phyloP scores from a whole-genome alignment of 495 filamentous ascomycete species.

The Ramalina intermedia region DNA sequence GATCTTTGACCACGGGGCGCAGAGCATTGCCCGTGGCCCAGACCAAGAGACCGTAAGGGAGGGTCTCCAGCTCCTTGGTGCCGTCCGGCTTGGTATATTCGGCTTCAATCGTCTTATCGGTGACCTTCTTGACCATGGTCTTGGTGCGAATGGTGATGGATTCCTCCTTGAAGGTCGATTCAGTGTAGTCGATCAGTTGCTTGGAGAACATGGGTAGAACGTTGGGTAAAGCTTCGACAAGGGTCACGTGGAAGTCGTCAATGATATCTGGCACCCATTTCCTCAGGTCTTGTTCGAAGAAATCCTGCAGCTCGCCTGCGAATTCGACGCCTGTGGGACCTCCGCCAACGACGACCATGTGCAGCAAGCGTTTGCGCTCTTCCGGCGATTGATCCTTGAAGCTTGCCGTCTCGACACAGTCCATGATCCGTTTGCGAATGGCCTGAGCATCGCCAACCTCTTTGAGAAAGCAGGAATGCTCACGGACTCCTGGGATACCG shows the following conservation, averaged over 20 bases:
- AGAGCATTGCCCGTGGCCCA: conserved; percentile 98
- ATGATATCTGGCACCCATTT: conserved; percentile 95
- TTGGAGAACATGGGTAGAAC: conserved; percentile 98
- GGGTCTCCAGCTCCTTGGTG: conserved; percentile 58
- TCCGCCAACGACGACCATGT: conserved; percentile 98
- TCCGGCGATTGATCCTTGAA: conserved; percentile 94
- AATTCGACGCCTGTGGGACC: conserved; percentile 98
- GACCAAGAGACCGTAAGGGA: conserved; percentile 92
- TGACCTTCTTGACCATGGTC: conserved; percentile 97
- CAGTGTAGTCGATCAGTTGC: conserved; percentile 97
- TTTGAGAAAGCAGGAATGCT: conserved; percentile 96
- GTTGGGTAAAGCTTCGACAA: conserved; percentile 96
- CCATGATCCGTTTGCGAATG: conserved; percentile 98
- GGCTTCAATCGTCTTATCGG: conserved; percentile 86
- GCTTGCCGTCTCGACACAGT: conserved; percentile 93
- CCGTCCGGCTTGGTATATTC: conserved; percentile 78
- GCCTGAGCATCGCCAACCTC: conserved; percentile 90
- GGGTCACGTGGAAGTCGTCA: conserved; percentile 88
- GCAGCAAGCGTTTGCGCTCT: conserved; percentile 83
- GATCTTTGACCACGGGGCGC: conserved; percentile 72
- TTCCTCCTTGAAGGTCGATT: conserved; percentile 97
- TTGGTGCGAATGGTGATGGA: conserved; percentile 93
- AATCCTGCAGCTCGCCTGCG: conserved; percentile 94
- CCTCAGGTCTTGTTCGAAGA: conserved; percentile 93
- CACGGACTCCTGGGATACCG: conserved; percentile 86